These are phyloP conservation scores for Croton laevigatus DNA, from an alignment of 441 rosid genomes.

Conservation along the genomic window DNA sequence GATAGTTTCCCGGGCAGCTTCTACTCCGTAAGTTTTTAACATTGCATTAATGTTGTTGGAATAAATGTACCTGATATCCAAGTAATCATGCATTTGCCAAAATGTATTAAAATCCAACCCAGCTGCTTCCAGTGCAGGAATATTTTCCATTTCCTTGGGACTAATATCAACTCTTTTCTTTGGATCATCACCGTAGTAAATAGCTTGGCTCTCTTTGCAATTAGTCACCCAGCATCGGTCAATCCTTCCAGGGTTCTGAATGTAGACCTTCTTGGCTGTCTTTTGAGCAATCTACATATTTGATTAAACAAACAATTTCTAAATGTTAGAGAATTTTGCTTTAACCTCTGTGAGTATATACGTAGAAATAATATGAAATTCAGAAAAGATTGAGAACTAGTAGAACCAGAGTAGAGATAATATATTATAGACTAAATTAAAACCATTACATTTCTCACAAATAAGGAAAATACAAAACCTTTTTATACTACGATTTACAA, in stretches of 20 bases:
- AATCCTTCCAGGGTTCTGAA: conserved; percentile 79
- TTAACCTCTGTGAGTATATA: neutral
- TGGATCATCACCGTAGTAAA: conserved; percentile 75
- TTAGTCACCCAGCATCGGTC: conserved; percentile 47
- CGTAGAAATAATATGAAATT: neutral
- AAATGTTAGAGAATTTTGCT: too few species aligned
- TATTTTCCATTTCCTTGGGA: conserved; percentile 46
- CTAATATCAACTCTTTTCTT: conserved; percentile 54
- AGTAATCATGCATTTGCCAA: conserved; percentile 66
- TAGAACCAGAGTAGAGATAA: too few species aligned
- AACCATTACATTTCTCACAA: too few species aligned
- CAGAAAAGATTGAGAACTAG: too few species aligned
- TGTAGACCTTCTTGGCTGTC: conserved; percentile 82
- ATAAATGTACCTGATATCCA: conserved; percentile 77
- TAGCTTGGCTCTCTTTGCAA: conserved; percentile 74
- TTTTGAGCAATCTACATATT: conserved; percentile 70
- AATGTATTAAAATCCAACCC: conserved; percentile 77
- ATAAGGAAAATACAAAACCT: too few species aligned
- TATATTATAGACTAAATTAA: too few species aligned
- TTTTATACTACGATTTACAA: too few species aligned
- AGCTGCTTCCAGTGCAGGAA: conserved; percentile 67
- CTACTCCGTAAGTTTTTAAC: conserved; percentile 79
- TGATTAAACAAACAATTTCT: conserved; percentile 9
- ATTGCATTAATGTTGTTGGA: conserved; percentile 77
- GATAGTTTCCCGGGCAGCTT: conserved; percentile 90